Conservation (phyloP, 306 rosid genomes). For the Acmispon strigosus region DNA sequence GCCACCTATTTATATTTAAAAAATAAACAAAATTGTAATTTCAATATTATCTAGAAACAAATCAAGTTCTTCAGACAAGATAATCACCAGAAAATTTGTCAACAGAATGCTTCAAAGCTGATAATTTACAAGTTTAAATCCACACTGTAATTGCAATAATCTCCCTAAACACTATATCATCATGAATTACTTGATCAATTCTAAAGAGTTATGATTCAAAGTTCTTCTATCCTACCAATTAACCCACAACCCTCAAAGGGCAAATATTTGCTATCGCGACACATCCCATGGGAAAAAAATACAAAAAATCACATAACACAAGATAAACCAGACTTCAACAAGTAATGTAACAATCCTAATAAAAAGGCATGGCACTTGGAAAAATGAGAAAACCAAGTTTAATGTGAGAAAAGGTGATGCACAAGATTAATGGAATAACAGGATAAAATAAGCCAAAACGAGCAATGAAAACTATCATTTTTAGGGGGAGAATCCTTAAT, state of each 20-base stretch:
- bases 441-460: no score
- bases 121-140: neutral
- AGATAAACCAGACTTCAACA: no score
- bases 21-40: neutral
- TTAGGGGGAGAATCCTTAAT: no score
- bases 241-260: neutral
- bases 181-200: neutral
- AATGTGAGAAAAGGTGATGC: no score
- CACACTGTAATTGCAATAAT: neutral
- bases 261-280: no score
- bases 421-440: no score
- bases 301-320: neutral
- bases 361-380: no score
- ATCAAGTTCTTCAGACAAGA: neutral
- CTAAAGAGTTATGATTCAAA: neutral
- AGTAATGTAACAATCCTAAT: no score
- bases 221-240: neutral
- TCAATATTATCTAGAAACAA: neutral
- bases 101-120: neutral
- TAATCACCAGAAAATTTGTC: neutral
- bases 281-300: neutral
- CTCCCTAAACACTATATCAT: neutral
- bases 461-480: no score
- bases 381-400: no score
- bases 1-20: constrained; percentile 50